Conservation (phyloP, 495 filamentous ascomycete genomes). For the Rusavskia elegans region DNA sequence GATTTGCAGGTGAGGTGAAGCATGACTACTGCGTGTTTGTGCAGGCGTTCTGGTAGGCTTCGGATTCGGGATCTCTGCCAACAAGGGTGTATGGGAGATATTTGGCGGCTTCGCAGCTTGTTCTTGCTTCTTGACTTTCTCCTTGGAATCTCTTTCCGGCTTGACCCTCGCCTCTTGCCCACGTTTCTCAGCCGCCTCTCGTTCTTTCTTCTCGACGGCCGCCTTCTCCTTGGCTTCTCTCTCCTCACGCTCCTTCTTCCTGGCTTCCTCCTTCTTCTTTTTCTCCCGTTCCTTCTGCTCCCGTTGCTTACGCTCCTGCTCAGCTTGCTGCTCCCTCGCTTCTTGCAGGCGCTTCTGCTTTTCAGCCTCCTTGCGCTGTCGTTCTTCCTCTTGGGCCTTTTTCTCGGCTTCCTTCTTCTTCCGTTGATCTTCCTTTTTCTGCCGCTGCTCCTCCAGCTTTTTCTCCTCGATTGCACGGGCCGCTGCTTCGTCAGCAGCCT, state of each 20-base stretch:
- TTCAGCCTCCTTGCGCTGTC: conserved; percentile 61
- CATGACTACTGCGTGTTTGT: conserved; percentile 28
- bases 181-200: conserved; percentile 42
- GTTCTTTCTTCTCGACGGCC: conserved; percentile 41
- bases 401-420: conserved; percentile 88
- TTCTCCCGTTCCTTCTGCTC: conserved; percentile 62
- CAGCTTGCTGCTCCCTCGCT: conserved; percentile 66
- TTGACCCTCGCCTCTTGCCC: conserved; percentile 46
- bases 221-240: conserved; percentile 55
- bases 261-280: conserved; percentile 44
- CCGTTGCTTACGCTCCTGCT: conserved; percentile 53
- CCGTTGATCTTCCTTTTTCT: conserved; percentile 73
- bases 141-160: conserved; percentile 29
- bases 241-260: conserved; percentile 54
- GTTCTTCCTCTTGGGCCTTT: conserved; percentile 79
- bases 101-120: background rate
- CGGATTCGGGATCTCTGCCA: conserved; percentile 27
- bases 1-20: conserved; percentile 64
- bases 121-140: conserved; percentile 29
- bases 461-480: conserved; percentile 60
- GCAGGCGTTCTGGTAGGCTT: conserved; percentile 36
- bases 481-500: conserved; percentile 77
- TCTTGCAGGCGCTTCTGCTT: conserved; percentile 64
- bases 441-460: conserved; percentile 62
- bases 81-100: background rate